Conservation (phyloP, 495 filamentous ascomycete species). For the Entonaema liquescens region DNA sequence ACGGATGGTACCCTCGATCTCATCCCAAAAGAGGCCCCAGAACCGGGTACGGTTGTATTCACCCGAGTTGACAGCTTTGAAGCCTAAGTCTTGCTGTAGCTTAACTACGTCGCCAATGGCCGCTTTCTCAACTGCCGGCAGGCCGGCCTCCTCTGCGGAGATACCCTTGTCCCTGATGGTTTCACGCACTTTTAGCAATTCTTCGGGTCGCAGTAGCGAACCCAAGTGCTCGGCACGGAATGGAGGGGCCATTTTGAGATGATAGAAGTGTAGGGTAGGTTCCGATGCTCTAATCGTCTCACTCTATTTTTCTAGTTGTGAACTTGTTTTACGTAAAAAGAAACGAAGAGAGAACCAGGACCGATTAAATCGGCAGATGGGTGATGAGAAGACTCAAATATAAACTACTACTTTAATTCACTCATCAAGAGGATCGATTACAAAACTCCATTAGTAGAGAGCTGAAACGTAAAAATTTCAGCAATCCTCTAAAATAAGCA, state of each 20-base stretch:
- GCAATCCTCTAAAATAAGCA: background rate
- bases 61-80: slow-evolving; percentile 71
- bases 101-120: slow-evolving; percentile 72
- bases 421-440: background rate
- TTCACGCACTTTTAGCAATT: slow-evolving; percentile 70
- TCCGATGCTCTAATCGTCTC: background rate
- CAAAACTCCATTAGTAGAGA: slow-evolving; percentile 10
- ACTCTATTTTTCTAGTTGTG: background rate
- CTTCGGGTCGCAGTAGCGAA: slow-evolving; percentile 77
- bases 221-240: slow-evolving; percentile 88
- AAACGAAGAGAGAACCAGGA: background rate
- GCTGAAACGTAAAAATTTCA: background rate
- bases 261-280: background rate
- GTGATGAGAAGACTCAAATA: background rate
- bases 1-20: slow-evolving; percentile 68
- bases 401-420: slow-evolving; percentile 1
- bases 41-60: slow-evolving; percentile 75
- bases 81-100: slow-evolving; percentile 71
- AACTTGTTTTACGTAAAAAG: slow-evolving; percentile 3
- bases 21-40: slow-evolving; percentile 78
- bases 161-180: slow-evolving; percentile 66
- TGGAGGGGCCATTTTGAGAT: slow-evolving; percentile 60
- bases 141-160: slow-evolving; percentile 57
- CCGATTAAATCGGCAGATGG: background rate
- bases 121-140: slow-evolving; percentile 67